phyloP scores from a whole-genome alignment of 2,329 filamentous ascomycete genomes.

The Tolypocladium guangdongense region DNA sequence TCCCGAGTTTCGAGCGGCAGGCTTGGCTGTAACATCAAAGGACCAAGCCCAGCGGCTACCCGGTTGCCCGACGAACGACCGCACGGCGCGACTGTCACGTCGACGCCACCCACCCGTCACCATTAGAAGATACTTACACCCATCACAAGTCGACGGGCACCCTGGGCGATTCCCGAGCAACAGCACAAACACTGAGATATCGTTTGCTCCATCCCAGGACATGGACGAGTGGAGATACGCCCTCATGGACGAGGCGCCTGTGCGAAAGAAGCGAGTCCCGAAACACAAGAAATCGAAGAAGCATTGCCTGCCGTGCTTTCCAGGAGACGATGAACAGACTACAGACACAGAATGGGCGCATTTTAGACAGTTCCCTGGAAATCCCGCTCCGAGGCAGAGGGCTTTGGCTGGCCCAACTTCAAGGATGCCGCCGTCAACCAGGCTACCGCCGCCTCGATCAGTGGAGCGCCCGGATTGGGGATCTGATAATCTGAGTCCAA shows the following conservation, averaged over 20 bases:
- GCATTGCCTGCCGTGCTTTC: conserved; percentile 19
- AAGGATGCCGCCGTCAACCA: not conserved
- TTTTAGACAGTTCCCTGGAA: conserved; percentile 6
- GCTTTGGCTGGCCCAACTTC: not conserved
- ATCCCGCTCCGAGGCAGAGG: not conserved
- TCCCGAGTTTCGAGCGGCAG: conserved; percentile 40
- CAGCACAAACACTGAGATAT: conserved; percentile 18
- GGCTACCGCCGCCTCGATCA: not conserved
- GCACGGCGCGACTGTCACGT: conserved; percentile 4
- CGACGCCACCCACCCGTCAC: not conserved
- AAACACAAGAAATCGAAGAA: conserved; percentile 6
- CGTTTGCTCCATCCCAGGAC: conserved; percentile 16
- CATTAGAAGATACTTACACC: conserved; percentile 1
- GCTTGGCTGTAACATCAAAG: conserved; percentile 44
- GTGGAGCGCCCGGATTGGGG: not conserved
- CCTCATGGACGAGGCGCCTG: conserved; percentile 19
- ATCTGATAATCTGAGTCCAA: conserved; percentile 4
- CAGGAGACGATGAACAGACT: conserved; percentile 10
- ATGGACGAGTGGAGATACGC: conserved; percentile 23
- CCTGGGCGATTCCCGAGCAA: conserved; percentile 9
- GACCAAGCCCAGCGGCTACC: conserved; percentile 26
- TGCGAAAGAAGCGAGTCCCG: conserved; percentile 8
- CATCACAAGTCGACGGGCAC: conserved; percentile 19
- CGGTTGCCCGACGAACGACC: conserved; percentile 8
- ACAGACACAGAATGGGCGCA: conserved; percentile 14